Base-by-base conservation (phyloP, 2,329 filamentous ascomycete species). In the Dactylellina leptospora region DNA sequence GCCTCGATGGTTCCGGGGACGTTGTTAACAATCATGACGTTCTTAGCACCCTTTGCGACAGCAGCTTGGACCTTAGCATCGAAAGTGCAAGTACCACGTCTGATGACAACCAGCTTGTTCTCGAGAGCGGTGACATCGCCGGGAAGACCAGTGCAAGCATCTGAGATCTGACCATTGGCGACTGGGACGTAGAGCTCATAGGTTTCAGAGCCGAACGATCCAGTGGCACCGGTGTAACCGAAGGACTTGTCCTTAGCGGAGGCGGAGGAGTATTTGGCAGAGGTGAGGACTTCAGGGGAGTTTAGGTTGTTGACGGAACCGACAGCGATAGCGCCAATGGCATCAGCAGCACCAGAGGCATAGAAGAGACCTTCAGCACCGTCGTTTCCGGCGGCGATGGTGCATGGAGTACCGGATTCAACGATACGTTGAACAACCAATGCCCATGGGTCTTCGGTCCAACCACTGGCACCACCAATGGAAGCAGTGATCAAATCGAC, bases 1-100 rank as follows among this genome's bases (percentile, higher is more conserved):
- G 55, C 76, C 33, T 63, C 23, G 44, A 74, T 48, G 50, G 54
- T 60, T 33, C 63, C 63, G 11, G 63, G 63, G 18, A 69, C 63
- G n/a, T 72, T 86, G 81, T 88, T 88, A 79, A 88, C 89, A 75
- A 87, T 80, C 74, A 89, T 78, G 59, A 89, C 78, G 74, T 88
- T 87, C 76, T 84, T 83, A 53, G 85, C 87, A 9, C 87, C 87
- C 51, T 82, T 81, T 4, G 80, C 82, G 1, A 80, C 83, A 3
- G 84, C 84, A 66, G 86, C 85, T 40, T 79, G 76, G 1, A 82
- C 82, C 80, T 89, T 88, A 10, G 81, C 75, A 1, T 81, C 80
- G 68, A 87, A 87, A 0, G 81, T 81, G 77, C 87, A 89, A 6
- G 79, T 82, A 51, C 86, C 86, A 22, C 86, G 83, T 48, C 85